Conservation (phyloP, 257 asterid genomes). For the Jacaranda mimosifolia region DNA sequence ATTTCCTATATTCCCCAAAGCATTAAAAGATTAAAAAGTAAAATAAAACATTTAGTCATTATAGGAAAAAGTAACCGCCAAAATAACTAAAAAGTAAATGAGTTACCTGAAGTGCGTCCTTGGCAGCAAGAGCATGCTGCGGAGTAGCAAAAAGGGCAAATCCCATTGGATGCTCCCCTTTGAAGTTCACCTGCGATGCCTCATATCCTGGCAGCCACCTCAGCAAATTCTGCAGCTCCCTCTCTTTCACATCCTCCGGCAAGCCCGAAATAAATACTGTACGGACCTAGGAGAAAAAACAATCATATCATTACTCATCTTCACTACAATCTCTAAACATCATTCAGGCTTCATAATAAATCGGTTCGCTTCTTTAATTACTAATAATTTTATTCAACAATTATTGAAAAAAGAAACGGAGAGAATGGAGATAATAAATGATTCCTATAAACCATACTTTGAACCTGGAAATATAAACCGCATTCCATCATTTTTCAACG, state of each 20-base stretch:
- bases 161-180: slow-evolving; percentile 98
- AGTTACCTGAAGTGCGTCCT: slow-evolving; percentile 89
- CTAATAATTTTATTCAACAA: neutral
- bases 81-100: neutral
- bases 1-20: slow-evolving; percentile 62
- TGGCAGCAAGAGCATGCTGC: slow-evolving; percentile 90
- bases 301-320: too few species aligned
- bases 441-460: too few species aligned
- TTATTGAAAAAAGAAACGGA: too few species aligned
- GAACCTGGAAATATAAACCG: too few species aligned
- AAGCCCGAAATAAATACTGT: slow-evolving; percentile 92
- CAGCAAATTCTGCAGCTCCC: slow-evolving; percentile 92
- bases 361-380: neutral
- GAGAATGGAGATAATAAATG: neutral
- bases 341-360: too few species aligned
- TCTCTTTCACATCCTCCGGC: slow-evolving; percentile 97
- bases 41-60: neutral
- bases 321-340: too few species aligned
- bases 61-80: neutral
- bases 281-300: slow-evolving; percentile 44
- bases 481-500: too few species aligned
- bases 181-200: slow-evolving; percentile 97
- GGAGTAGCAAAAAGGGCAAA: slow-evolving; percentile 87
- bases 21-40: neutral
- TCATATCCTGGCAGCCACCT: slow-evolving; percentile 99